A percentile compares a stretch with the other conserved stretches of the same genome.
Evolutionary conservation across 2,329 filamentous ascomycete species (phyloP).

Genomic region (Pseudodiploospora longispora): DNA sequence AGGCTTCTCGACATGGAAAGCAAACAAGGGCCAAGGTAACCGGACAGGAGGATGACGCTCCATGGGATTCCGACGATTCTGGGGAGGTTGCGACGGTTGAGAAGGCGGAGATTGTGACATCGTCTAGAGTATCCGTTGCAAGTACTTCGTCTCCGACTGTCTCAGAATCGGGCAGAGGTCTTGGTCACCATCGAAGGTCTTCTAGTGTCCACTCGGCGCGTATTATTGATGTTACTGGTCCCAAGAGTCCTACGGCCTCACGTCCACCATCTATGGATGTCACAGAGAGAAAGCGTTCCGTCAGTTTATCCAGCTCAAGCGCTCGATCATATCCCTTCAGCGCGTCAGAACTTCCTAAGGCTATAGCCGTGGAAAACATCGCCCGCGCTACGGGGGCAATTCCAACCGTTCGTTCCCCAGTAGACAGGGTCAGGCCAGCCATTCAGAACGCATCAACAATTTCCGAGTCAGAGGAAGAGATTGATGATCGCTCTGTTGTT

Average conservation of each 20-base stretch:
- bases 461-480: conserved; percentile 36
- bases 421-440: conserved; percentile 22
- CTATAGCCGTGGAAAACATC: conserved; percentile 15
- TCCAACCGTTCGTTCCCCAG: conserved; percentile 22
- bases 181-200: conserved; percentile 26
- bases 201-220: conserved; percentile 47
- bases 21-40: too few relatives aligned
- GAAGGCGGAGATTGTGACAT: conserved; percentile 50
- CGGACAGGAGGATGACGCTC: too few relatives aligned
- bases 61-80: conserved; percentile 29
- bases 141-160: conserved; percentile 41
- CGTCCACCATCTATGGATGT: conserved; percentile 40
- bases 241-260: conserved; percentile 43
- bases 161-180: conserved; percentile 37
- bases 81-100: conserved; percentile 42
- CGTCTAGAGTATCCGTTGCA: conserved; percentile 46
- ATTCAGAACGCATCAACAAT: conserved; percentile 27
- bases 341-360: conserved; percentile 30
- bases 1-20: too few relatives aligned
- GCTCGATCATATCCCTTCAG: conserved; percentile 27
- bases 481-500: background rate
- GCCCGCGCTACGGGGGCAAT: conserved; percentile 14
- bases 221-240: conserved; percentile 48
- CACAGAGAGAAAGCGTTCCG: conserved; percentile 32
- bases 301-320: conserved; percentile 32